Percentiles rank a stretch among this genome's conserved stretches.
phyloP scores from a whole-genome alignment of 2,329 filamentous ascomycete species.

The Diaporthe ilicicola region DNA sequence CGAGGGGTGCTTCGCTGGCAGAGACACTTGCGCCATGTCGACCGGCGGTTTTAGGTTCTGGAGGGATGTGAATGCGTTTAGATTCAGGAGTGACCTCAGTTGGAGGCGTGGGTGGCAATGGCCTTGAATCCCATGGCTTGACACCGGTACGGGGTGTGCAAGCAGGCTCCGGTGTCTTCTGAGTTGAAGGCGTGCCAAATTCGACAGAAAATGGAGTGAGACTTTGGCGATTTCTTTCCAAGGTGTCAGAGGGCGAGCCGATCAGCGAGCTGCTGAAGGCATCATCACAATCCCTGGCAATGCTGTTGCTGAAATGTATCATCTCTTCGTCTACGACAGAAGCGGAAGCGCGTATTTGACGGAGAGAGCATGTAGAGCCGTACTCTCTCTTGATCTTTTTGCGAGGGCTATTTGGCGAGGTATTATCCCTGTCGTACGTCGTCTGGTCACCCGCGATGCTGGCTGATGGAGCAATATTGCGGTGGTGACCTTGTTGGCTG shows the following conservation, averaged over 20 bases:
- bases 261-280: slow-evolving; percentile 79
- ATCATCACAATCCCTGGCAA: slow-evolving; percentile 90
- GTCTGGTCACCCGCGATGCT: slow-evolving; percentile 42
- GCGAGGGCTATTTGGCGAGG: slow-evolving; percentile 36
- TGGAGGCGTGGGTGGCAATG: slow-evolving; percentile 59
- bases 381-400: slow-evolving; percentile 33
- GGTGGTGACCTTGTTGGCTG: slow-evolving; percentile 29
- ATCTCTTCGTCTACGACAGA: slow-evolving; percentile 68
- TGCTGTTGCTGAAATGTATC: slow-evolving; percentile 82
- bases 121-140: slow-evolving; percentile 55
- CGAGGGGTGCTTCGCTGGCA: slow-evolving; percentile 27
- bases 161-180: slow-evolving; percentile 25
- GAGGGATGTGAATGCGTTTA: slow-evolving; percentile 22
- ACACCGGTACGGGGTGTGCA: slow-evolving; percentile 8
- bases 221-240: slow-evolving; percentile 42
- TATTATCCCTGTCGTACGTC: slow-evolving; percentile 38
- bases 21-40: background rate
- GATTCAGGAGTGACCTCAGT: slow-evolving; percentile 38
- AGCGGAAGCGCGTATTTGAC: slow-evolving; percentile 10
- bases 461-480: slow-evolving; percentile 36
- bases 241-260: slow-evolving; percentile 37
- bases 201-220: slow-evolving; percentile 53
- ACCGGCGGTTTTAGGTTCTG: background rate
- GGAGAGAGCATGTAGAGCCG: slow-evolving; percentile 18
- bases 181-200: slow-evolving; percentile 42